Evolutionary conservation across 2,329 filamentous ascomycete genomes (phyloP).

Genomic region (Cladophialophora exuberans): DNA sequence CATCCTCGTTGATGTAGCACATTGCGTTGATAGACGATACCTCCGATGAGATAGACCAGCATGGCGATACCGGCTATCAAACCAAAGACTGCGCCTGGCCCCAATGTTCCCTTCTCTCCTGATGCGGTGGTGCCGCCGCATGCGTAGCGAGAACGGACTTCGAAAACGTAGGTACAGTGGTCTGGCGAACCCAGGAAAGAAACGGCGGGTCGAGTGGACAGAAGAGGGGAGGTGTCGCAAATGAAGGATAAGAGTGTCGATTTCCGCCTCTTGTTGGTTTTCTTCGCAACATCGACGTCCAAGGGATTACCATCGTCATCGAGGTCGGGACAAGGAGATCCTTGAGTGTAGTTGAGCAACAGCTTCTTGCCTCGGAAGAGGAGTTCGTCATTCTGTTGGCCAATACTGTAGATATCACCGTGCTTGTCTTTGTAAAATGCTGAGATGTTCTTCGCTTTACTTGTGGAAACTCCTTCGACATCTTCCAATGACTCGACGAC

Average conservation of each 20-base stretch:
- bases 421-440: constrained; percentile 48
- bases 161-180: constrained; percentile 94
- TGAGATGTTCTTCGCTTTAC: constrained; percentile 51
- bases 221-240: constrained; percentile 74
- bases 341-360: constrained; percentile 74
- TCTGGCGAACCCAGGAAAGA: constrained; percentile 89
- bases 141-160: constrained; percentile 81
- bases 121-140: constrained; percentile 68
- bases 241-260: constrained; percentile 90
- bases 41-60: constrained; percentile 86
- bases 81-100: constrained; percentile 77
- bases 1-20: constrained; percentile 93
- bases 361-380: constrained; percentile 62
- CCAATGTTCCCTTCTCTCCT: constrained; percentile 59
- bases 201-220: constrained; percentile 55
- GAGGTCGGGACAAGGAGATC: constrained; percentile 66
- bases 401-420: constrained; percentile 32
- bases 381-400: constrained; percentile 49
- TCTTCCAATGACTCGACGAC: constrained; percentile 52
- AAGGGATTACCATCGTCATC: constrained; percentile 32
- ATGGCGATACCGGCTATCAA: constrained; percentile 80
- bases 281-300: constrained; percentile 23
- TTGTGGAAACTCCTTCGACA: constrained; percentile 49
- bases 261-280: constrained; percentile 56
- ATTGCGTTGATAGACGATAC: constrained; percentile 92